Evolutionary conservation across 2,329 filamentous ascomycete species (phyloP), one percentile per base, ranked within the genome.

Genomic region (Blumeria hordei): DNA sequence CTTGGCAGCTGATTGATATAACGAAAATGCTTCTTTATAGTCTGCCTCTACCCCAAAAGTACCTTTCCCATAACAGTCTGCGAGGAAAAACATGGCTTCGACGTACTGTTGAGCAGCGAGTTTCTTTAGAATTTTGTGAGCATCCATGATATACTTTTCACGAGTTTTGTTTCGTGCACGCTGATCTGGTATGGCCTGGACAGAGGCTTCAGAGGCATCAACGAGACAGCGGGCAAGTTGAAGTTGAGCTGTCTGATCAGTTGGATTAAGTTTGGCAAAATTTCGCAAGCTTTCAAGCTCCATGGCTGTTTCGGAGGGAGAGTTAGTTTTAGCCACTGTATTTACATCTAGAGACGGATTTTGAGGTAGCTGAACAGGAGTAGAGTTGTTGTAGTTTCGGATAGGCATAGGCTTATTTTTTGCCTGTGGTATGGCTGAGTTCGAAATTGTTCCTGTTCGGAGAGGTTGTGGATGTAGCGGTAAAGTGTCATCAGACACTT

Each of bases 1-100:
- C 69, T 96, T 98, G 0, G 92, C 92, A 1, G 90, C 88, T 9
- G 87, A 88, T 67, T 95, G 88, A 63, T 98, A 98, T 9, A 96
- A 72, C 1, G 79, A 81, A 66, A 95, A 98, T 0, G 92, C 92
- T 69, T 96, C 88, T 64, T 93, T 94, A 54, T 84, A 78, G 62
- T 96, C 90, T 0, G 80, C 74, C 62, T 90, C 81, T 11, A 85
- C 70, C 5, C 88, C 87, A 21, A 96, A 76, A 8, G 78, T 69
- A 4, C 90, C 88, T 59, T 83, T 80, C 1, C 92, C 90, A 61
- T 92, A 81, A 64, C 84, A 87, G 66, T 96, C 92, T 18, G 90
- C 92, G 54, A 94, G 70, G 62, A 86, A 87, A 69, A 98, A 98
- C 80, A 94, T 94, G 34, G 90, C 88, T 8, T 94, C 88, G 0